phyloP scores from a whole-genome alignment of 2,329 filamentous ascomycete genomes.

The Fusarium oligoseptatum region DNA sequence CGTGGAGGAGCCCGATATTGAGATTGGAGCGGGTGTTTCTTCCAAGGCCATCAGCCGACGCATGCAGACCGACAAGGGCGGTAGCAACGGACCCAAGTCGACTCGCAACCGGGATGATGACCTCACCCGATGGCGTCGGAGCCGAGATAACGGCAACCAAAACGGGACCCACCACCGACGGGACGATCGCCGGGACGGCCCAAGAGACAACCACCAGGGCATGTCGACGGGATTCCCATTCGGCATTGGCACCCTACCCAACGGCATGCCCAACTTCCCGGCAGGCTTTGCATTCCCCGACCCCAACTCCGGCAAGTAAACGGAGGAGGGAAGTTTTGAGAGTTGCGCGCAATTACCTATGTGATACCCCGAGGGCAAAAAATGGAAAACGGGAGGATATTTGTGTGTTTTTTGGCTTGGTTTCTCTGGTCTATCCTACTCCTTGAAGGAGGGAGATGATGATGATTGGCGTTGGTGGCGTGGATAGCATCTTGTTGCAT shows the following conservation, averaged over 20 bases:
- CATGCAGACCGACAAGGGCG: constrained; percentile 77
- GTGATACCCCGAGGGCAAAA: constrained; percentile 32
- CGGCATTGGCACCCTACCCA: constrained; percentile 56
- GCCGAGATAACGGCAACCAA: constrained; percentile 48
- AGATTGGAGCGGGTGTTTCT: constrained; percentile 96
- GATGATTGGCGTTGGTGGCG: constrained; percentile 31
- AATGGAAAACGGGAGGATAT: constrained; percentile 30
- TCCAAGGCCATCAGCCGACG: constrained; percentile 85
- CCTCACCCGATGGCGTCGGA: constrained; percentile 49
- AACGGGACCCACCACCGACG: constrained; percentile 38
- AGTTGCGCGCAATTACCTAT: constrained; percentile 24
- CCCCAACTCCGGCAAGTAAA: constrained; percentile 41
- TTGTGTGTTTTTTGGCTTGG: constrained; percentile 25
- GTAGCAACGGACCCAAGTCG: constrained; percentile 74
- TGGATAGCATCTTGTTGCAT: constrained; percentile 21
- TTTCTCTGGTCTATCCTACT: constrained; percentile 22
- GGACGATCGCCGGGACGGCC: constrained; percentile 39
- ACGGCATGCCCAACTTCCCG: constrained; percentile 59
- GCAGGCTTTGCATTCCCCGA: constrained; percentile 56
- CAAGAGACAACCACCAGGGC: constrained; percentile 45
- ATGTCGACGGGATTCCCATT: constrained; percentile 53
- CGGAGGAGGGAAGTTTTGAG: constrained; percentile 15
- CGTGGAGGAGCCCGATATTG: constrained; percentile 97
- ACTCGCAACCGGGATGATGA: constrained; percentile 62
- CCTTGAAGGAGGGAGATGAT: constrained; percentile 1